A percentile compares a stretch with the other conserved stretches of the same genome.
Evolutionary conservation across 306 rosid genomes (phyloP).

Genomic region (Lithocarpus polystachyus): DNA sequence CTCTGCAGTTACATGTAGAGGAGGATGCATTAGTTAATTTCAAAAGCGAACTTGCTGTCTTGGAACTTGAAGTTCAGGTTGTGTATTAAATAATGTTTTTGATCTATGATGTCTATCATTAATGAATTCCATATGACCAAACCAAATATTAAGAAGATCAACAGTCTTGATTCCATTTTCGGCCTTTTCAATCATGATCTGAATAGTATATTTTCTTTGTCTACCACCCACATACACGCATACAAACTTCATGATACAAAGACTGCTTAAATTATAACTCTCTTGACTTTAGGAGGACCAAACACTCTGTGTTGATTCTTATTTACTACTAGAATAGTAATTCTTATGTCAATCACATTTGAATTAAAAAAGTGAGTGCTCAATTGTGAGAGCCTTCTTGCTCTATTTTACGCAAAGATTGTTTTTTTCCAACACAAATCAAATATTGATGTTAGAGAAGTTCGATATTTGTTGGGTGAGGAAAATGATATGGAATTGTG

Average conservation of each 20-base stretch:
- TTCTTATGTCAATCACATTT: background rate
- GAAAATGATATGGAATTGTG: background rate
- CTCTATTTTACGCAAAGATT: background rate
- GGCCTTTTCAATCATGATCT: background rate
- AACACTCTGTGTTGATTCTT: background rate
- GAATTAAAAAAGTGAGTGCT: background rate
- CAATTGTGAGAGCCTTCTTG: background rate
- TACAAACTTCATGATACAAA: background rate
- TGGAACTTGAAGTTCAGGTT: conserved; percentile 93
- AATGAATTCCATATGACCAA: background rate
- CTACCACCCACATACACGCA: background rate
- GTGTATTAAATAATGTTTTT: conserved; percentile 1
- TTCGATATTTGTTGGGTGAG: background rate
- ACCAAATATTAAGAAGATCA: background rate
- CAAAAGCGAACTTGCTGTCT: conserved; percentile 71
- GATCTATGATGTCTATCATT: conserved; percentile 2
- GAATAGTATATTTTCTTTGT: background rate
- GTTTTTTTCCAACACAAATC: background rate
- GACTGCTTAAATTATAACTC: background rate
- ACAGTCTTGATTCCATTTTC: background rate
- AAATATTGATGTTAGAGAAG: background rate
- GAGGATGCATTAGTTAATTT: conserved; percentile 77
- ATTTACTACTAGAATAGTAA: background rate
- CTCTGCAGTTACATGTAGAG: conserved; percentile 59
- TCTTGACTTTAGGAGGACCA: background rate